These are phyloP conservation scores for Candida ficus DNA, from an alignment of 805 yeast genomes.

Conservation along the genomic window DNA sequence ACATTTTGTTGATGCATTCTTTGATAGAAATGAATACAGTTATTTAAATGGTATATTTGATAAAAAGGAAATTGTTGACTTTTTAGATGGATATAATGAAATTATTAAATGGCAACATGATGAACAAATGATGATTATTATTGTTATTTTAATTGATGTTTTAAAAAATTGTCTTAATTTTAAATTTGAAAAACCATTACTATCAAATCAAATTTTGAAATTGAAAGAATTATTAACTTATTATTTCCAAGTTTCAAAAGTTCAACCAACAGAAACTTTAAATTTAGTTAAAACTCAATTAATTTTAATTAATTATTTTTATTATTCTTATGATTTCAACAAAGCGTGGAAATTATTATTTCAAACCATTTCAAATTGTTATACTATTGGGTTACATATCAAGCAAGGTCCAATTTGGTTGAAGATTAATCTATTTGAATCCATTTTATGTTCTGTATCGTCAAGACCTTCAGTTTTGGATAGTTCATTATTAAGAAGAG, in stretches of 20 bases:
- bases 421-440: constrained; percentile 17
- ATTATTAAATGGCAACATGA: constrained; percentile 14
- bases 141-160: constrained; percentile 17
- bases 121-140: constrained; percentile 17
- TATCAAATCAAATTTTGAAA: background rate
- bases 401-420: constrained; percentile 18
- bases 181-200: background rate
- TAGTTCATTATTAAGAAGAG: constrained; percentile 9
- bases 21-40: constrained; percentile 8
- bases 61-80: constrained; percentile 9
- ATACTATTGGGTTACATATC: constrained; percentile 17
- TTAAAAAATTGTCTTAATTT: constrained; percentile 12
- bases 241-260: constrained; percentile 18
- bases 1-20: constrained; percentile 12
- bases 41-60: constrained; percentile 17
- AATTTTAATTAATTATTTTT: constrained; percentile 16
- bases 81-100: constrained; percentile 8
- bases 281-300: constrained; percentile 18
- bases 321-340: constrained; percentile 14
- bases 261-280: constrained; percentile 14
- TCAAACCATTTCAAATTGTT: constrained; percentile 20
- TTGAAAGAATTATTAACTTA: constrained; percentile 5
- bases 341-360: constrained; percentile 21
- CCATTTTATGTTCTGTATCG: constrained; percentile 12
- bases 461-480: constrained; percentile 19